Conservation (phyloP, 2,329 filamentous ascomycete species). For the Stemphylium lycopersici region DNA sequence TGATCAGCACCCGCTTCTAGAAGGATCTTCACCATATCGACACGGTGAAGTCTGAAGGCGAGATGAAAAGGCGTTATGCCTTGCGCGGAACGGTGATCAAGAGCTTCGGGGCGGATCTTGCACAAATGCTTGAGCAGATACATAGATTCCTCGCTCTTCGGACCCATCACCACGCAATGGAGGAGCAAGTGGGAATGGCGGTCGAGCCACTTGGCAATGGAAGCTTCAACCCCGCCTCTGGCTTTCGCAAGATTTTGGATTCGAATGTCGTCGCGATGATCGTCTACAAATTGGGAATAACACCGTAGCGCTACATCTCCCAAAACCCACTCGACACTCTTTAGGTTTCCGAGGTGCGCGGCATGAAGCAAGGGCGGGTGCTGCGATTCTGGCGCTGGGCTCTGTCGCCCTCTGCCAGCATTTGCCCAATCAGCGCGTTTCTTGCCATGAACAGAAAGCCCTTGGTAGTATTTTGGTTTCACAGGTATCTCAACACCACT, state of each 20-base stretch:
- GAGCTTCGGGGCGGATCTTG: slow-evolving; percentile 63
- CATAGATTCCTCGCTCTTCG: slow-evolving; percentile 50
- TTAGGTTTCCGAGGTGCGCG: slow-evolving; percentile 63
- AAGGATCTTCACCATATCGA: slow-evolving; percentile 65
- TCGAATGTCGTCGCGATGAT: slow-evolving; percentile 65
- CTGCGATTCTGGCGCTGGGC: slow-evolving; percentile 8
- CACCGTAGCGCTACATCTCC: slow-evolving; percentile 70
- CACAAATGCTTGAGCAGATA: slow-evolving; percentile 70
- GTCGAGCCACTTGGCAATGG: slow-evolving; percentile 66
- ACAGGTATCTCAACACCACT: slow-evolving; percentile 67
- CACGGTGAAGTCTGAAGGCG: slow-evolving; percentile 64
- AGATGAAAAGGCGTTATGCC: slow-evolving; percentile 72
- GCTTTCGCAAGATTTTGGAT: slow-evolving; percentile 66
- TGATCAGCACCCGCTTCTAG: slow-evolving; percentile 74
- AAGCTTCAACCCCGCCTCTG: slow-evolving; percentile 67
- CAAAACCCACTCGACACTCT: slow-evolving; percentile 77
- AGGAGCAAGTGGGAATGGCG: slow-evolving; percentile 58
- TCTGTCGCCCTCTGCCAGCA: slow-evolving; percentile 16
- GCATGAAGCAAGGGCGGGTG: slow-evolving; percentile 66
- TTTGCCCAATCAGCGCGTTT: slow-evolving; percentile 74
- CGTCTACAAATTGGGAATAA: slow-evolving; percentile 72
- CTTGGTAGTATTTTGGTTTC: slow-evolving; percentile 77
- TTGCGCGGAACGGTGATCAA: slow-evolving; percentile 65
- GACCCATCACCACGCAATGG: slow-evolving; percentile 61
- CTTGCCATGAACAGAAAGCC: slow-evolving; percentile 67